These are phyloP conservation scores for Epicoccum nigrum DNA, from an alignment of 2,329 filamentous ascomycete genomes.

Conservation along the genomic window DNA sequence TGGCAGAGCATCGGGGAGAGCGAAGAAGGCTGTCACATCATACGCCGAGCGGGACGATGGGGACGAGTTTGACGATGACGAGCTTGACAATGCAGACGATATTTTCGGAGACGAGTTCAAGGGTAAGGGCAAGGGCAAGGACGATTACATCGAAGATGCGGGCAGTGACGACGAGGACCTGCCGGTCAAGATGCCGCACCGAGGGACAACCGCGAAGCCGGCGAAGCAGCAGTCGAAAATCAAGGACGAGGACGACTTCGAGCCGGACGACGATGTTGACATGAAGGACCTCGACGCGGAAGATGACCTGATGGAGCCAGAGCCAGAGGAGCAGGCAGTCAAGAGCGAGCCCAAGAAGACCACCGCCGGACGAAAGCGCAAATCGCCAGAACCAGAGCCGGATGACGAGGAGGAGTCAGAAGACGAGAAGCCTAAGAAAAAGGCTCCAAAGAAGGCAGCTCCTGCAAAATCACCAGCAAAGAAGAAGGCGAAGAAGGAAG, in stretches of 20 bases:
- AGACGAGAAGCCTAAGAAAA: slow-evolving; percentile 64
- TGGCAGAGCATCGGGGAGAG: slow-evolving; percentile 45
- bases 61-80: slow-evolving; percentile 55
- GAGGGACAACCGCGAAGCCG: slow-evolving; percentile 45
- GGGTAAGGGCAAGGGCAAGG: slow-evolving; percentile 65
- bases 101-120: slow-evolving; percentile 79
- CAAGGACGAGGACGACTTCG: slow-evolving; percentile 50
- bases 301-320: slow-evolving; percentile 54
- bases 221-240: slow-evolving; percentile 56
- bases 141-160: slow-evolving; percentile 69
- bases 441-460: slow-evolving; percentile 44
- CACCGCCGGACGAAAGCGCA: slow-evolving; percentile 58
- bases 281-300: slow-evolving; percentile 59
- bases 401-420: slow-evolving; percentile 62
- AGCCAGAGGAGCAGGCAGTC: slow-evolving; percentile 50
- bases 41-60: slow-evolving; percentile 66
- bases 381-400: slow-evolving; percentile 61
- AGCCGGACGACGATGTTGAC: slow-evolving; percentile 56
- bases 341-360: slow-evolving; percentile 50
- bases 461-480: slow-evolving; percentile 59
- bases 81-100: slow-evolving; percentile 71
- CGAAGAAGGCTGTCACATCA: slow-evolving; percentile 52
- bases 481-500: slow-evolving; percentile 69
- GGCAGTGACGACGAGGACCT: slow-evolving; percentile 40
- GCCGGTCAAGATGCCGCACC: slow-evolving; percentile 39